Evolutionary conservation across 768 basidiomycete genomes (phyloP).

Genomic region (Cystobasidium onofrii): DNA sequence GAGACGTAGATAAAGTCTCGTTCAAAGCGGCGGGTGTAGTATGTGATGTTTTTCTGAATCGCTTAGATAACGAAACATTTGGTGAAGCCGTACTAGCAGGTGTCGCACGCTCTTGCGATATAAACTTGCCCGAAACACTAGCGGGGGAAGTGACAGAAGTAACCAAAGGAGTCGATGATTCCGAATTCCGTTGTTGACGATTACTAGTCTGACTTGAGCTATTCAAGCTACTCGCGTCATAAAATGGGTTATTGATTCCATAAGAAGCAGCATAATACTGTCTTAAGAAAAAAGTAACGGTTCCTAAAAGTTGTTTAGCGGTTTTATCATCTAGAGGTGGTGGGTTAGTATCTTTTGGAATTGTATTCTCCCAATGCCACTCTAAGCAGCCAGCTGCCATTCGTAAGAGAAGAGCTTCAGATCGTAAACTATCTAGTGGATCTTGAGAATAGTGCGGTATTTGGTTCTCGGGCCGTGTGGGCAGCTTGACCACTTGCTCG

Average conservation of each 20-base stretch:
- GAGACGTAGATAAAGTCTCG: background rate
- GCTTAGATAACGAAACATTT: background rate
- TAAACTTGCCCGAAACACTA: background rate
- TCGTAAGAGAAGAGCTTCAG: background rate
- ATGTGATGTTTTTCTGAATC: background rate
- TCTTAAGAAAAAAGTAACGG: constrained; percentile 15
- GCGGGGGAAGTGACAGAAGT: background rate
- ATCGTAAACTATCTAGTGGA: background rate
- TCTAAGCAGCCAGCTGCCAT: constrained; percentile 1
- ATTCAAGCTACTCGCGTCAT: background rate
- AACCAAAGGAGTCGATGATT: background rate
- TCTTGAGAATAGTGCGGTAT: background rate
- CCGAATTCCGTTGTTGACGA: background rate
- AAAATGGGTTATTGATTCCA: background rate
- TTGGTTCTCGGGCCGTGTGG: background rate
- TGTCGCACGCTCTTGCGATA: background rate
- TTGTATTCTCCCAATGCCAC: constrained; percentile 16
- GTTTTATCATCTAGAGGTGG: constrained; percentile 28
- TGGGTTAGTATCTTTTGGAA: background rate
- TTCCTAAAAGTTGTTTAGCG: constrained; percentile 20
- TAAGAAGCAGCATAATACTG: constrained; percentile 6
- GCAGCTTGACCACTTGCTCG: constrained; percentile 24
- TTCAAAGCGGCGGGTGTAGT: background rate
- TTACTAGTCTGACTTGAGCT: background rate
- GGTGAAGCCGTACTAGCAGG: background rate